phyloP scores from a whole-genome alignment of 176 grass and related monocot genomes.

The Coix lacrymajobi region DNA sequence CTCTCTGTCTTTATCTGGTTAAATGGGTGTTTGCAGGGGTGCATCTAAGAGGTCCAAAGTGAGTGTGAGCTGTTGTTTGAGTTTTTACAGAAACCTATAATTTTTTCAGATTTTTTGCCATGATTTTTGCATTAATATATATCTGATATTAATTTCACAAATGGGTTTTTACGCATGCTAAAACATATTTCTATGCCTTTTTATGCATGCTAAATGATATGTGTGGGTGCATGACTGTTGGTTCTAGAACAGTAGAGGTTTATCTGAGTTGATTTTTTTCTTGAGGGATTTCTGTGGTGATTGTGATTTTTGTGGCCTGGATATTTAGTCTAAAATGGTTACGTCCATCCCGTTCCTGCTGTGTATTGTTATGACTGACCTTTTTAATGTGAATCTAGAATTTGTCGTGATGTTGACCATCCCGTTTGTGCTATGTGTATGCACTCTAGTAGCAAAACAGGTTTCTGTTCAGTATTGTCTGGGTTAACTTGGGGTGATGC shows the following conservation, averaged over 20 bases:
- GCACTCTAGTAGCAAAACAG: not conserved
- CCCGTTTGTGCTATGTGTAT: too few relatives aligned
- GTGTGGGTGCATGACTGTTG: not conserved
- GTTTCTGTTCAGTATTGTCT: not conserved
- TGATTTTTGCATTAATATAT: too few relatives aligned
- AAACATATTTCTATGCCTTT: too few relatives aligned
- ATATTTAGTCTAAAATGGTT: not conserved
- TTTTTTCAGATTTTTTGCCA: too few relatives aligned
- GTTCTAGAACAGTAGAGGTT: not conserved
- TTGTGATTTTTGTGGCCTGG: not conserved
- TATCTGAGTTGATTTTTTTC: not conserved
- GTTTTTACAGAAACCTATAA: too few relatives aligned
- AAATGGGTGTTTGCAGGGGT: too few relatives aligned
- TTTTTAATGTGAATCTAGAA: not conserved
- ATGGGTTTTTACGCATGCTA: too few relatives aligned
- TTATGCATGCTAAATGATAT: too few relatives aligned
- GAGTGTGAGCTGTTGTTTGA: too few relatives aligned
- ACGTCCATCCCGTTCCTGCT: not conserved
- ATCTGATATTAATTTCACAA: too few relatives aligned
- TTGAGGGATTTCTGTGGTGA: not conserved
- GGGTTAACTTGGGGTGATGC: not conserved
- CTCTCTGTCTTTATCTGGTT: too few relatives aligned
- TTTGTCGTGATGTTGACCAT: not conserved
- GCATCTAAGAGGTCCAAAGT: too few relatives aligned
- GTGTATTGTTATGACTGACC: not conserved